Base-by-base conservation (phyloP, 2,329 filamentous ascomycete genomes). In the Colletotrichum lindemuthianum region DNA sequence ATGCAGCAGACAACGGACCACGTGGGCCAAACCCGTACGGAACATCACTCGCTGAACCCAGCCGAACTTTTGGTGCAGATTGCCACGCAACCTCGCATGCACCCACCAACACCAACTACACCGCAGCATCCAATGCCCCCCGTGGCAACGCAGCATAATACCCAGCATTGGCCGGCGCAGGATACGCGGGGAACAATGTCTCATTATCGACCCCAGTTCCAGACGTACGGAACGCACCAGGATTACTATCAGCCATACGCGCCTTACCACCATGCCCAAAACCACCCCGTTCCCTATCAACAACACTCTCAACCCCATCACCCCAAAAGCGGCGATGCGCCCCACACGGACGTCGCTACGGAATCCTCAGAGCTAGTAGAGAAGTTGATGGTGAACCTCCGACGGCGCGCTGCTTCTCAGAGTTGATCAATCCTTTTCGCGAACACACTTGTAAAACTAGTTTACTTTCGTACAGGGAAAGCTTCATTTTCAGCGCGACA, bases 361-460 rank as follows among this genome's bases (percentile, higher is more conserved):
- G 81, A 81, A 68, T 81, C 79, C n/a, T 78, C 80, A 74, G 75
- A 80, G 33, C 76, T 86, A 44, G 78, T 86, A 48, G 82, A 86
- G 70, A 79, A 79, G 66, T 82, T 87, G 77, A 81, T 87, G 78
- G 71, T 73, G 47, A 84, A 85, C 67, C 73, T 87, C 12, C 79
- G 24, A 24, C 24, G 79, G 45, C 76, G 79, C 53, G 79, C 78
- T n/a, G 63, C 63, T 3, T 63, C 51, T 8, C 59, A 61, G 34
- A 36, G 63, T 33, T 65, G 37, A 65, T 39, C 6, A 39, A 32
- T 50, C n/a, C n/a, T 47, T 32, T 39, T 43, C 32, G 2, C n/a
- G 15, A 24, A 15, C 34, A 6, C 24, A 47, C 8, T 40, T 60
- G 40, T 63, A 52, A 33, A 13, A 59, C 24, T 59, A 59, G 34